Base-by-base conservation (phyloP, 169 alveolate species). In the Plasmodium malariae region DNA sequence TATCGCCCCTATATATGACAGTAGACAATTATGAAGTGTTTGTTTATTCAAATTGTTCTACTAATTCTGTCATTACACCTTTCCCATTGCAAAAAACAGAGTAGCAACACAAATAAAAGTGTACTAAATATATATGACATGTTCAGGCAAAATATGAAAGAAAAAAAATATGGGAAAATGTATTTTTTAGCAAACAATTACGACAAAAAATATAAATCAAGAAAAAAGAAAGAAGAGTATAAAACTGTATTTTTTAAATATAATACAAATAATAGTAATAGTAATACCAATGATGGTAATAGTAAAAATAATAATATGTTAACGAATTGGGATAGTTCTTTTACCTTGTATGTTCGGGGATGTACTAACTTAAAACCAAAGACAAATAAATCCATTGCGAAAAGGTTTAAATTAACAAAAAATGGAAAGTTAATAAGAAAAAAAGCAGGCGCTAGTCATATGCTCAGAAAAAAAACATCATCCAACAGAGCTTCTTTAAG, bases 401-500 rank as follows among this genome's bases (percentile, higher is more conserved):
- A 95, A 69, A 68, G 97, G 14, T 95, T 95, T 88, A 95, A 95
- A 68, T 71, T 95, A 48, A 95, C 97, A 5, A 95, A 95, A 24
- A 93, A 95, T 21, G 97, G 97, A 34, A 95, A 95, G 91, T 74
- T 93, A 14, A 93, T 95, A 90, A 89, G 94, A 91, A 93, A 93
- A 51, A 74, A 94, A 54, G 93, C 97, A 26, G 95, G 96, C 12
- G 34, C 89, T 57, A 94, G 88, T 87, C 97, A 95, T 73, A 54
- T 86, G 76, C 95, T 89, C 37, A n/a, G 87, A 28, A 55, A 62
- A 36, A 91, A 87, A 78, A 70, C 92, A 0, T 80, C 92, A 11
- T 54, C 89, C 43, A 65, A 85, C 65, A 92, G 37, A 28, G 51
- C 89, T 14, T 26, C 80, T 3, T 30, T 78, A 1, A 68, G 89